Evolutionary conservation across 495 filamentous ascomycete species (phyloP), one percentile per base, ranked within the genome.

Genomic region (Podospora anserina): DNA sequence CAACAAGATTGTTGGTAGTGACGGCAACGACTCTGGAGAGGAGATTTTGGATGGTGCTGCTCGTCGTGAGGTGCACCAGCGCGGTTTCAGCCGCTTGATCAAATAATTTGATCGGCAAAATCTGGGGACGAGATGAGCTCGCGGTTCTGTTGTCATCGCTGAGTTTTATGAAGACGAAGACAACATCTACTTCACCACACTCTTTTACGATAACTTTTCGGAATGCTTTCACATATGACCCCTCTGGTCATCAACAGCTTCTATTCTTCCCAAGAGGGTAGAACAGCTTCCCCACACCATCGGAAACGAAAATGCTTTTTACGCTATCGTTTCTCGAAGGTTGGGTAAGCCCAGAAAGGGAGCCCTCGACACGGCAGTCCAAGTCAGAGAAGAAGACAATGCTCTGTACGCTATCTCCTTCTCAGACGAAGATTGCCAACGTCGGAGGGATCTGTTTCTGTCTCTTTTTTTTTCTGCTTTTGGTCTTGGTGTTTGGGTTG

Each of bases 11-110:
- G 56, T 74, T 32, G 59, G 54, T 9, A 73, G 71, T 63, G 70
- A 72, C 26, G 79, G 76, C 66, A 71, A 71, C 4, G 85, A 82
- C 66, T 81, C 80, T 15, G 76, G 78, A 5, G 82, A 82, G 64
- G 83, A 82, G 34, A 84, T 86, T 62, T 75, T 88, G 67, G 91
- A 93, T 77, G 90, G 88, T 20, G 91, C 91, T 28, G 90, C 89
- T 9, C 85, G 86, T 58, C 82, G 91, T 5, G 91, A 94, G 78
- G 69, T 80, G 26, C 77, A 87, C 59, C 88, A 92, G 80, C 82
- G 91, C 63, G 91, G 91, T 1, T 84, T 93, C 63, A 80, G 82
- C 55, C 82, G 88, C 57, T 78, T 91, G 76, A 86, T 86, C 78
- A 77, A 68, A 61, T 70, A 62, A 68, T 59, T 49, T 34, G 19